Conservation (phyloP, 805 yeast genomes). For the Pichia heedii region DNA sequence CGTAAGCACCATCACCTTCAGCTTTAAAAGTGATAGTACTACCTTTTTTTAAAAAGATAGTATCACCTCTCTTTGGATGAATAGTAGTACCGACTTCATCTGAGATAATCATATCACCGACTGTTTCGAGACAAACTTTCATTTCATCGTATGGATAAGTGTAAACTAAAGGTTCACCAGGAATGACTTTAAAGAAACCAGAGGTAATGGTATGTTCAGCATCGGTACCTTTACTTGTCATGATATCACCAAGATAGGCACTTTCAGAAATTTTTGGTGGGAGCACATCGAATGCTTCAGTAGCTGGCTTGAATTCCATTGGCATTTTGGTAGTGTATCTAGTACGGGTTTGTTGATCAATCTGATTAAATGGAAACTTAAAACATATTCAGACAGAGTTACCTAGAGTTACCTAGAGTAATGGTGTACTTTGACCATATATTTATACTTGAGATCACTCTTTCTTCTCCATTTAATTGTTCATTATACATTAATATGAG, state of each 20-base stretch:
- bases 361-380: too few relatives aligned
- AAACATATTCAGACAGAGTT: too few relatives aligned
- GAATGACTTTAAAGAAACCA: slow-evolving; percentile 40
- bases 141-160: slow-evolving; percentile 20
- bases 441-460: too few relatives aligned
- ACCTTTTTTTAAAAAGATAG: slow-evolving; percentile 55
- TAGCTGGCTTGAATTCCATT: slow-evolving; percentile 43
- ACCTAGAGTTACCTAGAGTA: too few relatives aligned
- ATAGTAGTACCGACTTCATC: slow-evolving; percentile 57
- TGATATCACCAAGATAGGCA: slow-evolving; percentile 57
- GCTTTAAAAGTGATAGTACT: slow-evolving; percentile 50
- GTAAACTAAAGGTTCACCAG: slow-evolving; percentile 5
- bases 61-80: slow-evolving; percentile 54
- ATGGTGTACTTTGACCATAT: too few relatives aligned
- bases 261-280: slow-evolving; percentile 54
- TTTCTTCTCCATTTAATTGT: too few relatives aligned
- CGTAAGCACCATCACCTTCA: slow-evolving; percentile 41
- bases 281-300: slow-evolving; percentile 43
- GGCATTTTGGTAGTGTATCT: slow-evolving; percentile 33
- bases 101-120: slow-evolving; percentile 49
- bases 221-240: slow-evolving; percentile 43
- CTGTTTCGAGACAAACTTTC: slow-evolving; percentile 57
- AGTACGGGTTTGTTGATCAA: not conserved
- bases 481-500: too few relatives aligned
- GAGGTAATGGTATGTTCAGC: slow-evolving; percentile 50